Conservation (phyloP, 352 stramenopile genomes). For the Phytophthora pluvialis region DNA sequence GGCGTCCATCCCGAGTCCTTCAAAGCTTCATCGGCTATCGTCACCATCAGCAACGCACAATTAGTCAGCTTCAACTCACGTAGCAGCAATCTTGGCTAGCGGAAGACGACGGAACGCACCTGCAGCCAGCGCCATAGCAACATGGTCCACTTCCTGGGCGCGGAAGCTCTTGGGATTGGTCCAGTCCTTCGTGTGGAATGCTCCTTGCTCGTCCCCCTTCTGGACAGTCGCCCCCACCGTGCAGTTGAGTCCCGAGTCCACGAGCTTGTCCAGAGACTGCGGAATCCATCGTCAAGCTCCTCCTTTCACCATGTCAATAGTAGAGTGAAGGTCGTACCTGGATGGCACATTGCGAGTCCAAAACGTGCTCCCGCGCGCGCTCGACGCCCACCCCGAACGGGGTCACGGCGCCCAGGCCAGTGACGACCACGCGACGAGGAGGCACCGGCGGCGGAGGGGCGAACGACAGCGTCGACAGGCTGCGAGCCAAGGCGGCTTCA, state of each 20-base stretch:
- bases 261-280: constrained; percentile 55
- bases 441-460: constrained; percentile 52
- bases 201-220: constrained; percentile 45
- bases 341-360: constrained; percentile 77
- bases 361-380: constrained; percentile 74
- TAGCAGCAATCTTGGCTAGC: not conserved
- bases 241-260: constrained; percentile 59
- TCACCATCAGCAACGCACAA: constrained; percentile 1
- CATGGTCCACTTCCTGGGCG: constrained; percentile 80
- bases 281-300: constrained; percentile 7
- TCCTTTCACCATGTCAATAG: not conserved
- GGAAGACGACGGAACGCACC: constrained; percentile 31
- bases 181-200: constrained; percentile 65
- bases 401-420: constrained; percentile 87
- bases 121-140: constrained; percentile 77
- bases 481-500: constrained; percentile 24
- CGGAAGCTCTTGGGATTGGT: constrained; percentile 67
- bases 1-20: constrained; percentile 75
- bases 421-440: constrained; percentile 90
- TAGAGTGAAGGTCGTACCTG: constrained; percentile 33
- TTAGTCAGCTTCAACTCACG: constrained; percentile 1
- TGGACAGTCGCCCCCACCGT: constrained; percentile 74
- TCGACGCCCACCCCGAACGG: constrained; percentile 86
- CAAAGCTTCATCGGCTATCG: constrained; percentile 77
- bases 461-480: constrained; percentile 69